phyloP scores from a whole-genome alignment of 2,329 filamentous ascomycete species.

The Stagonosporopsis cucurbitacearum region DNA sequence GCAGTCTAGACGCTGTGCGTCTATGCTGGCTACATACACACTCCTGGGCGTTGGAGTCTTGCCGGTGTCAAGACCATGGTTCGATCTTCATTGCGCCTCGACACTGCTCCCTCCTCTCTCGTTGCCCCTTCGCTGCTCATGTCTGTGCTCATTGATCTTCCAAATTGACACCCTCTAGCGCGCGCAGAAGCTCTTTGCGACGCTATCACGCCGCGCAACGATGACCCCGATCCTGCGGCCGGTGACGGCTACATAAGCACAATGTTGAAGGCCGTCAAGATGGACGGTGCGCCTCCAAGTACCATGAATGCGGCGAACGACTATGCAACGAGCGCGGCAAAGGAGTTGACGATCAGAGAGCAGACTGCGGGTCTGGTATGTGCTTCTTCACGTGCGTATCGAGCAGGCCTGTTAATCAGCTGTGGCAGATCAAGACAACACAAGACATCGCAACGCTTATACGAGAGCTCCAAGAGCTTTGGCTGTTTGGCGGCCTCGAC shows the following conservation, averaged over 20 bases:
- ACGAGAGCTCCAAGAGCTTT: conserved; percentile 69
- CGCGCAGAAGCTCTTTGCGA: conserved; percentile 51
- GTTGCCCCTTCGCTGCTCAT: too few species aligned
- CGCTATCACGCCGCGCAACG: conserved; percentile 56
- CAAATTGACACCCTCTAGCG: conserved; percentile 30
- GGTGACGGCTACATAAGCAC: conserved; percentile 57
- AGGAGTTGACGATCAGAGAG: conserved; percentile 64
- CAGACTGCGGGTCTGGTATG: conserved; percentile 65
- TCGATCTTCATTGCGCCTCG: neutral
- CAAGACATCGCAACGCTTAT: conserved; percentile 68
- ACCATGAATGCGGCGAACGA: conserved; percentile 50
- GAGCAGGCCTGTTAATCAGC: neutral
- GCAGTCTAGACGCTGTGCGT: neutral
- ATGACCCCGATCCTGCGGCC: conserved; percentile 28
- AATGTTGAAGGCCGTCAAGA: conserved; percentile 59
- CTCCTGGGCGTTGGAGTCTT: neutral
- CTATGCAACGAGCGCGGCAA: conserved; percentile 62
- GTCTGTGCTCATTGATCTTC: neutral
- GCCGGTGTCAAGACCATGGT: neutral
- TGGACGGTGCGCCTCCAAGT: conserved; percentile 52
- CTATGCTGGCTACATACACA: neutral
- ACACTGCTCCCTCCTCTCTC: neutral
- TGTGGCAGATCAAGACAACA: conserved; percentile 60
- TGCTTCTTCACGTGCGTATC: neutral
- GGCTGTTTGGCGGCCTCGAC: conserved; percentile 70